Percentiles rank a stretch among this genome's conserved stretches.
These are phyloP conservation scores for Plantago lanceolata DNA, from an alignment of 305 asterid genomes.

Conservation along the genomic window DNA sequence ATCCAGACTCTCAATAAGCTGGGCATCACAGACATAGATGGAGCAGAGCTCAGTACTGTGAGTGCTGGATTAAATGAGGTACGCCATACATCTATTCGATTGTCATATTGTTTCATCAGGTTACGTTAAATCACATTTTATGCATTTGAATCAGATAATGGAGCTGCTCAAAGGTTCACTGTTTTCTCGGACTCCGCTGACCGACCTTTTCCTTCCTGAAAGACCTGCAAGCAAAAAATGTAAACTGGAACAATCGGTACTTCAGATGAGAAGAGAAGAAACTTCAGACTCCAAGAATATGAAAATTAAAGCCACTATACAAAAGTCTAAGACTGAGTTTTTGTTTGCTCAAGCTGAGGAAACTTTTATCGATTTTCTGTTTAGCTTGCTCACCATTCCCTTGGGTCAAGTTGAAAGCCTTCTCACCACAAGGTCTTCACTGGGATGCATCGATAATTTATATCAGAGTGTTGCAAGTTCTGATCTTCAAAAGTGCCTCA, in stretches of 20 bases:
- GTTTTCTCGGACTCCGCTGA: conserved; percentile 16
- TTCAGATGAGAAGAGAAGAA: neutral
- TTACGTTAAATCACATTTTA: too few species aligned
- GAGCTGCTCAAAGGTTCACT: neutral
- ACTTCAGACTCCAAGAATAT: neutral
- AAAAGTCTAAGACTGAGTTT: conserved; percentile 20
- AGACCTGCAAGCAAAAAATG: neutral
- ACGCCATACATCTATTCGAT: too few species aligned
- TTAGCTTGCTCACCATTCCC: conserved; percentile 7
- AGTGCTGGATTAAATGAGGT: neutral
- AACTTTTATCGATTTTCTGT: conserved; percentile 23
- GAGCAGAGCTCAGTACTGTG: neutral
- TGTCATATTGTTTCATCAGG: too few species aligned
- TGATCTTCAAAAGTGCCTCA: neutral
- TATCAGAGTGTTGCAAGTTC: conserved; percentile 6
- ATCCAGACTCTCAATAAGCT: neutral
- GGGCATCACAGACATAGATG: neutral
- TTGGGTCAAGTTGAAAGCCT: conserved; percentile 18
- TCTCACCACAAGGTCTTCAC: conserved; percentile 3
- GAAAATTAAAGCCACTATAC: conserved; percentile 3
- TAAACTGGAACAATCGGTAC: too few species aligned
- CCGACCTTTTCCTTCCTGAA: conserved; percentile 16
- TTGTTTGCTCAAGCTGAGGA: conserved; percentile 18
- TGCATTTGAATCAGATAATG: neutral
- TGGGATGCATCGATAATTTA: conserved; percentile 21